Evolutionary conservation across 139 green algal genomes (phyloP), one percentile per base, ranked within the genome.

Genomic region (Ettlia oleoabundans): DNA sequence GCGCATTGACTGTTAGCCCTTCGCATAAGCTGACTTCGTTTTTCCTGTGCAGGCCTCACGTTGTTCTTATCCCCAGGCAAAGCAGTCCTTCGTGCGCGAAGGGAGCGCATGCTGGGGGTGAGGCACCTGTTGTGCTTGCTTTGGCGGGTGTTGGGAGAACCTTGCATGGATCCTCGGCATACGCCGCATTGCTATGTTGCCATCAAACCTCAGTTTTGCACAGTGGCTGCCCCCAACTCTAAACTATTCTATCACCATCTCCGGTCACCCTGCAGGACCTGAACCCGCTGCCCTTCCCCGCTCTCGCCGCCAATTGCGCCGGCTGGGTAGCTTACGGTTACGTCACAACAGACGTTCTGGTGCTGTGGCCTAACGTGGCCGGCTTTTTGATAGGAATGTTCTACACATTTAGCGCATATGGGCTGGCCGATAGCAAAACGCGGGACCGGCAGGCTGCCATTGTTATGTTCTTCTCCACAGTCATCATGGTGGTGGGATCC

Each of bases 221-320:
- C n/a, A n/a, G n/a, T n/a, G n/a, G n/a, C n/a, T n/a, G n/a, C n/a
- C n/a, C n/a, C n/a, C n/a, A n/a, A n/a, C n/a, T n/a, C n/a, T n/a
- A n/a, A n/a, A n/a, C n/a, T 70, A n/a, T 24, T 78, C n/a, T 22
- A 67, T 78, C 32, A 13, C 30, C 74, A 65, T 51, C 47, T 38
- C 22, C 26, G 21, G 1, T 35, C 40, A 47, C 37, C 42, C 1
- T 76, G 83, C 85, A 94, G 91, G 84, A 90, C 43, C 71, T 95
- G 4, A 95, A 95, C 79, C 88, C 90, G 4, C 73, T 94, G 7
- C 92, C 92, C 1, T 92, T 93, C 51, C 73, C 86, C 4, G 65
- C 90, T 15, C 86, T 91, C 8, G 76, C 89, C 1, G 86, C 85
- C 15, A 94, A 93, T 79, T 90, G 81, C n/a, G 66, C 87, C 3